Percentiles rank a stretch among this genome's conserved stretches.
These are phyloP conservation scores for Fusarium multiceps DNA, from an alignment of 2,329 filamentous ascomycete species.

Conservation along the genomic window DNA sequence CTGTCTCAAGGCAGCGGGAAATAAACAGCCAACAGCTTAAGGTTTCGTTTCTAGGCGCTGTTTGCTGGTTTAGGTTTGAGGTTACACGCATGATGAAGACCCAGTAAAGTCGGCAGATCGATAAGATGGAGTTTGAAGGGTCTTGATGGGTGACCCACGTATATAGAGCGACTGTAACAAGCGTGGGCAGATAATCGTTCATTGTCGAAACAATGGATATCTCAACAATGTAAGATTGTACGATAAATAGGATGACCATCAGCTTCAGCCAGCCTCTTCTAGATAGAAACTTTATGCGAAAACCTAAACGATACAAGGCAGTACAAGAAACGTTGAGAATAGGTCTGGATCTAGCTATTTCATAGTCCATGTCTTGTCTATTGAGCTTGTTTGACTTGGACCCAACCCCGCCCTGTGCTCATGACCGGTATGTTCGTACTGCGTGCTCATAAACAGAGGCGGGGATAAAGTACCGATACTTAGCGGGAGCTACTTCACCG, in stretches of 20 bases:
- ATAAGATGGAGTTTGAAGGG: conserved; percentile 13
- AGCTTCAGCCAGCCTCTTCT: conserved; percentile 1
- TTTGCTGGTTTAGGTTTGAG: background rate
- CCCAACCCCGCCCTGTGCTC: conserved; percentile 42
- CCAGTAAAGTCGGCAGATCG: conserved; percentile 29
- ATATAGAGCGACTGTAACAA: background rate
- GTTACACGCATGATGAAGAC: conserved; percentile 16
- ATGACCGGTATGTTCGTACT: conserved; percentile 43
- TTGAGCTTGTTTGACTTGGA: conserved; percentile 30
- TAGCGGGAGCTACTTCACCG: conserved; percentile 16
- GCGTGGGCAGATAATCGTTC: background rate
- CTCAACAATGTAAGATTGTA: background rate
- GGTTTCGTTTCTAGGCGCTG: background rate
- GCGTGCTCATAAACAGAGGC: conserved; percentile 29
- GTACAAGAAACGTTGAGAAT: background rate
- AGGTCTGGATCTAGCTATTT: conserved; percentile 1
- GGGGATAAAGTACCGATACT: conserved; percentile 39
- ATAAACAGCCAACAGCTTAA: conserved; percentile 3
- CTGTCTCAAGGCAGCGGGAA: background rate
- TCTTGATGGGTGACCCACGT: conserved; percentile 23
- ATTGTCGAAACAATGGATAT: conserved; percentile 1
- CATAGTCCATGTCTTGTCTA: background rate
- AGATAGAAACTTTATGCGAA: background rate
- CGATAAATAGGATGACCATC: background rate
- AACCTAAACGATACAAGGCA: background rate